Evolutionary conservation across 2,329 filamentous ascomycete species (phyloP), one percentile per base, ranked within the genome.

Genomic region (Neofusicoccum kwambonambiense): DNA sequence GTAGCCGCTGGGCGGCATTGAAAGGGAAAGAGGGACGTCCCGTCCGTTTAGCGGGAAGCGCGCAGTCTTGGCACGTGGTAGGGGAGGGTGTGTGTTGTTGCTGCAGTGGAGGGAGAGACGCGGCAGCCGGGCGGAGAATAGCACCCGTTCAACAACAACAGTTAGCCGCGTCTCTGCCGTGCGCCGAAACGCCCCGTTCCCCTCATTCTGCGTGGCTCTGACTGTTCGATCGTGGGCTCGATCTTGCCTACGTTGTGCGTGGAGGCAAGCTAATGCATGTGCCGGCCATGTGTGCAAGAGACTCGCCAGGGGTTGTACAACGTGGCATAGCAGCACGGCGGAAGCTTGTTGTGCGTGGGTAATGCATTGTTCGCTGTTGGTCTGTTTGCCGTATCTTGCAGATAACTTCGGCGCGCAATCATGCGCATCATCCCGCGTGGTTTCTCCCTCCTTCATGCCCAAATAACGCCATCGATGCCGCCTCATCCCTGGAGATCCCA

Each of bases 391-490:
- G 41, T 60, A 60, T 60, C 56, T 60, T 60, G 56, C 56, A 60
- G 41, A n/a, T 22, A 37, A 42, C 15, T 19, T 37, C 42, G 41
- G 27, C 54, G 8, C 41, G 44, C 54, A 8, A 19, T 60, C 56
- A 60, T 60, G 56, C 56, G 56, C 56, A 60, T 60, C 56, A 60
- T 60, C 37, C 41, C 56, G 27, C 56, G 56, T 45, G 56, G 27
- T 47, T 47, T 47, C 42, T 49, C 27, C 37, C 56, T 60, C 39
- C 39, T 37, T 60, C 42, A 19, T 60, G 56, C 56, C 56, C 56
- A 47, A 47, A 60, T 49, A 60, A 60, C 49, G 60, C 45, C 60
- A 51, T 44, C 19, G 45, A 62, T 62, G 60, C 45, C 39, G 60
- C 37, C 27, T 39, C 58, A 62, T 50, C 45, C 47, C 47, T 62